Evolutionary conservation across 73 alveolate genomes (phyloP).

Genomic region (Stentor roeselii): DNA sequence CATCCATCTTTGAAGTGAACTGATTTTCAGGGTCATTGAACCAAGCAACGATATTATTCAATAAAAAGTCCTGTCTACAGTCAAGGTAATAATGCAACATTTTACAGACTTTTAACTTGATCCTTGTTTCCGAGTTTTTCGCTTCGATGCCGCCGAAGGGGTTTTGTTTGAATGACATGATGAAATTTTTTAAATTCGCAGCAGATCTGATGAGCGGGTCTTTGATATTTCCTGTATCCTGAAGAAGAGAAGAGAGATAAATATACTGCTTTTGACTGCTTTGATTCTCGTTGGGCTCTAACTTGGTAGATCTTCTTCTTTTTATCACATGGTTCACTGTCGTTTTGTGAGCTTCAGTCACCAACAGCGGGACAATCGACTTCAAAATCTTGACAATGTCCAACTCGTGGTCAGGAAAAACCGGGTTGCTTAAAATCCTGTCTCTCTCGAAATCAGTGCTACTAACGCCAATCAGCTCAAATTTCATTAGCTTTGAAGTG

Average conservation of each 20-base stretch:
- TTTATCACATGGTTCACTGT: too few species aligned
- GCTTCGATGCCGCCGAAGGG: background rate
- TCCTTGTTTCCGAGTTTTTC: background rate
- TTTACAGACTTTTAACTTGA: conserved; percentile 6
- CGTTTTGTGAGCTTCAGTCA: too few species aligned
- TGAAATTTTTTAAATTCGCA: background rate
- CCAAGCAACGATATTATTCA: conserved; percentile 7
- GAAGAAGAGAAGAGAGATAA: background rate
- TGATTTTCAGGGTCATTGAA: background rate
- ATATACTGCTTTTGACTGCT: background rate
- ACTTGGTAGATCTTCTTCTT: background rate
- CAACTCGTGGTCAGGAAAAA: background rate
- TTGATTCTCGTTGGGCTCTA: background rate
- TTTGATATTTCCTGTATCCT: background rate
- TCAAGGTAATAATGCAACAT: background rate
- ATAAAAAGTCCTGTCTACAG: conserved; percentile 10
- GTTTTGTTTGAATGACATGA: background rate
- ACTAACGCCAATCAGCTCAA: background rate
- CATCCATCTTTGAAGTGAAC: too few species aligned
- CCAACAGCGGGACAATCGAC: background rate
- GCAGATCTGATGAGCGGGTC: conserved; percentile 10
- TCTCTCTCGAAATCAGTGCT: background rate
- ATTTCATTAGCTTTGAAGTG: background rate
- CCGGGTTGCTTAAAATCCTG: background rate
- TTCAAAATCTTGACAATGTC: background rate